A percentile compares a stretch with the other conserved stretches of the same genome.
These are phyloP conservation scores for Taxillus chinensis DNA, from an alignment of 164 flowering plant species.

Conservation along the genomic window DNA sequence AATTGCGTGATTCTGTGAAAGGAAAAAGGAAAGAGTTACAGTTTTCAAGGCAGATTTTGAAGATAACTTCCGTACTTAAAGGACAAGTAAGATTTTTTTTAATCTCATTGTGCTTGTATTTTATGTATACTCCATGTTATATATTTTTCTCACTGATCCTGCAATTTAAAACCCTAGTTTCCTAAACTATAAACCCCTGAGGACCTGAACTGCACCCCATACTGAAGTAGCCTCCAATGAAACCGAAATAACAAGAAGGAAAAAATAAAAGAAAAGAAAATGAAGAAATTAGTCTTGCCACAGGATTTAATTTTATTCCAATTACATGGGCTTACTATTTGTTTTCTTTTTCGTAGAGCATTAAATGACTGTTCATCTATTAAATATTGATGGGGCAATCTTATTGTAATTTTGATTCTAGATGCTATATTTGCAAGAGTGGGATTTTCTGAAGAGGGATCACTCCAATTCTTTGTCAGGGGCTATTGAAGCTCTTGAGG, in stretches of 20 bases:
- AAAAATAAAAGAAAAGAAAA: too few species aligned
- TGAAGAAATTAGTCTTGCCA: not conserved
- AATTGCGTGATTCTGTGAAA: conserved; percentile 39
- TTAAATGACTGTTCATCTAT: not conserved
- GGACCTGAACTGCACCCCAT: not conserved
- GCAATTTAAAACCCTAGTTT: not conserved
- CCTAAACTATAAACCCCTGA: not conserved
- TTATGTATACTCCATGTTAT: not conserved
- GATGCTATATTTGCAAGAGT: conserved; percentile 50
- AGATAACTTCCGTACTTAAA: conserved; percentile 39
- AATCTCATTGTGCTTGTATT: not conserved
- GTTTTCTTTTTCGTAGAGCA: not conserved
- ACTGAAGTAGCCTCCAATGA: too few species aligned
- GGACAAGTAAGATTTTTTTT: conserved; percentile 35
- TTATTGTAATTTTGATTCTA: conserved; percentile 14
- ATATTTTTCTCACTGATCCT: not conserved
- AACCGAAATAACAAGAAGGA: too few species aligned
- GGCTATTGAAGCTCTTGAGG: conserved; percentile 45
- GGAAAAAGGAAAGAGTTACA: conserved; percentile 41
- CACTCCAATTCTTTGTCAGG: conserved; percentile 39
- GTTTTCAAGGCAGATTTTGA: conserved; percentile 27
- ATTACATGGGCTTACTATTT: not conserved
- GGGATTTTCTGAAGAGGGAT: conserved; percentile 39
- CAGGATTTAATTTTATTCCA: not conserved
- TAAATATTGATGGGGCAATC: not conserved